Evolutionary conservation across 371 early-diverging fungal species (phyloP), one percentile per base, ranked within the genome.

Genomic region (Mortierella sp.): DNA sequence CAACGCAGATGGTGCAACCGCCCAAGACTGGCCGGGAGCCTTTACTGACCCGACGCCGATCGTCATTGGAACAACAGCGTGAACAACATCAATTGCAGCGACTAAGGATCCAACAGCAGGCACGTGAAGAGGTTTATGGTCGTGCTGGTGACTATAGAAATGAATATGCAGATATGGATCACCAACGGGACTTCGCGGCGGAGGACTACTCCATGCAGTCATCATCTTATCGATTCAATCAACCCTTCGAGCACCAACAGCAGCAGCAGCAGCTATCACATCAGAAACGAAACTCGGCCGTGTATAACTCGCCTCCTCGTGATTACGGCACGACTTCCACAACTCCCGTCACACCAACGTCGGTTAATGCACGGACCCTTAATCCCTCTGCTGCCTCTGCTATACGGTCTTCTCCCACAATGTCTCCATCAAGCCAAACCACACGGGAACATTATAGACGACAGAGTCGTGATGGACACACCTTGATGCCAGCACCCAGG

Each of bases 71-170:
- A 4, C 23, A 39, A 5, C 68, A 55, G 19, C 32, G 32, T 31
- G 68, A 68, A 14, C 68, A 61, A 42, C 60, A 60, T 17, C 47
- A 59, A 9, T 49, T 49, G 24, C 69, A 68, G 30, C 61, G 69
- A 21, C 47, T 68, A 8, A 42, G 69, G 23, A 49, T 61, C 17
- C 69, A 68, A 24, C 69, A 68, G 23, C 61, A 56, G 32, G 62
- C 69, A 7, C 61, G 55, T 19, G 69, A 68, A 8, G 69, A 68
- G 6, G 59, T 58, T 6, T 66, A 66, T 48, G 67, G 67, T n/a
- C 59, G 60, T 17, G n/a, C n/a, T n/a, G n/a, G n/a, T n/a, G 56
- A 61, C 4, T 51, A 56, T 12, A 56, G 61, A 11, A 60, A 61
- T 9, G 56, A 51, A 3, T 58, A 65, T 30, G 54, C 28, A 4